Evolutionary conservation across 2,329 filamentous ascomycete species (phyloP).

Genomic region (Phoma herbarum): DNA sequence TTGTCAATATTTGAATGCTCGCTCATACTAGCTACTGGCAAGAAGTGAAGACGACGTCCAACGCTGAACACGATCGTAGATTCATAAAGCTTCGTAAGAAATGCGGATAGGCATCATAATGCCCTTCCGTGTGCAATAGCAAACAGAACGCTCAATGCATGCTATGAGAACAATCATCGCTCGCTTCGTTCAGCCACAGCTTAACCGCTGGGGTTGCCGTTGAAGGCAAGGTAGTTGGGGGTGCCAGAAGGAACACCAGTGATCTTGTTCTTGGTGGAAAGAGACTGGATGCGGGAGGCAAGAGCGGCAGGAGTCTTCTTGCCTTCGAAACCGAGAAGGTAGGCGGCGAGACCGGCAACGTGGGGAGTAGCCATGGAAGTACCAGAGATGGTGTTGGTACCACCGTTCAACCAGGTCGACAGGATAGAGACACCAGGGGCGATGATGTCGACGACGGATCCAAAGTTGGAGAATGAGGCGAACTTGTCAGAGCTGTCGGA

Average conservation of each 20-base stretch:
- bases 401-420: conserved; percentile 59
- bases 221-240: conserved; percentile 65
- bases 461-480: conserved; percentile 54
- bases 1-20: background rate
- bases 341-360: conserved; percentile 70
- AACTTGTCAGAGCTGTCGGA: conserved; percentile 48
- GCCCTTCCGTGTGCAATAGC: background rate
- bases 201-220: conserved; percentile 51
- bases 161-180: background rate
- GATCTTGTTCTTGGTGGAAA: conserved; percentile 53
- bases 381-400: conserved; percentile 58
- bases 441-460: conserved; percentile 50
- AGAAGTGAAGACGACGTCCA: background rate
- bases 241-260: conserved; percentile 57
- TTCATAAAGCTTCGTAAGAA: conserved; percentile 1
- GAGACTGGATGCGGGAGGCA: conserved; percentile 56
- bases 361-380: conserved; percentile 36
- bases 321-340: conserved; percentile 66
- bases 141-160: conserved; percentile 5
- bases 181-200: background rate
- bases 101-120: background rate
- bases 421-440: conserved; percentile 54
- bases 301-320: conserved; percentile 59
- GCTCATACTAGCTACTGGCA: background rate
- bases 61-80: background rate